phyloP scores from a whole-genome alignment of 306 rosid genomes.

The Vicia faba region DNA sequence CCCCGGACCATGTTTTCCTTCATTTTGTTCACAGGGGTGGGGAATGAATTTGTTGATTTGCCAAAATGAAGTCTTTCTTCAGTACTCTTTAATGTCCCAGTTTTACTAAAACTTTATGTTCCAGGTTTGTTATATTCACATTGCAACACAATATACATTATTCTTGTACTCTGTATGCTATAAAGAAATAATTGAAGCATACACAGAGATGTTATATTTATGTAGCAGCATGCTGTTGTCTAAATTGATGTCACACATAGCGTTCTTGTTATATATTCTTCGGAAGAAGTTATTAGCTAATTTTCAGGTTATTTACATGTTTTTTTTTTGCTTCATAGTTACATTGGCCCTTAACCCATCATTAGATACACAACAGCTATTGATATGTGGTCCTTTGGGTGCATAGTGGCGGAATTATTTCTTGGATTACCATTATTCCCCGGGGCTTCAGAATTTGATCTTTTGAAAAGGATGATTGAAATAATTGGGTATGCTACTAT shows the following conservation, averaged over 20 bases:
- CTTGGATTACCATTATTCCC: constrained; percentile 97
- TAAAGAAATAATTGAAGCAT: constrained; percentile 19
- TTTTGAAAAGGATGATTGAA: constrained; percentile 85
- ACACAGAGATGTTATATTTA: constrained; percentile 28
- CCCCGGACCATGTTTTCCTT: constrained; percentile 12
- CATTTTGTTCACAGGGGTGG: background rate
- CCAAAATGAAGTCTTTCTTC: constrained; percentile 13
- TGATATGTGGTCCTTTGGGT: constrained; percentile 99
- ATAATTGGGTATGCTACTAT: constrained; percentile 82
- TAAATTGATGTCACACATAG: constrained; percentile 20
- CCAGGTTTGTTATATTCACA: constrained; percentile 5
- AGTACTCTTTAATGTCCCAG: background rate
- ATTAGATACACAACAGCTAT: constrained; percentile 91
- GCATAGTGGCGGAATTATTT: constrained; percentile 98
- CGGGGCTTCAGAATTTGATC: constrained; percentile 98
- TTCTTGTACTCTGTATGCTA: constrained; percentile 16
- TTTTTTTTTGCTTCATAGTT: background rate
- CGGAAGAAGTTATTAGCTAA: background rate
- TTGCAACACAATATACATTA: constrained; percentile 9
- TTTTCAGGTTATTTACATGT: constrained; percentile 28
- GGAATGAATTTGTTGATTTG: constrained; percentile 16
- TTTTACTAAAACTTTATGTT: background rate
- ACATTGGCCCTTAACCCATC: constrained; percentile 52
- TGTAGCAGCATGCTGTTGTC: constrained; percentile 14
- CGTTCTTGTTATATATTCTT: constrained; percentile 20